phyloP scores from a whole-genome alignment of 2,329 filamentous ascomycete species.

The Penicillium sclerotigenum region DNA sequence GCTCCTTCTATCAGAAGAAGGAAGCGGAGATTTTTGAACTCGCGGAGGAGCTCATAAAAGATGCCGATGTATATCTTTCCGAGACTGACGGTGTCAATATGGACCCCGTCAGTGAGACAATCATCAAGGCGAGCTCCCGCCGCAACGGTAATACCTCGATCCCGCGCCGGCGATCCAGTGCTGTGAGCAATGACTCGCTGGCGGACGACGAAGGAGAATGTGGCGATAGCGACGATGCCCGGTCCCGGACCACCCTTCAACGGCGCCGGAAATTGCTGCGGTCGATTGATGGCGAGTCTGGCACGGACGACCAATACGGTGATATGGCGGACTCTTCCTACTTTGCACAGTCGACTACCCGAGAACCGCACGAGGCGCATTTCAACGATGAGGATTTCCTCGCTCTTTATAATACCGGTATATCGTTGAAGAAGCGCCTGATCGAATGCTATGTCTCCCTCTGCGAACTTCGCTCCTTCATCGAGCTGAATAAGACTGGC shows the following conservation, averaged over 20 bases:
- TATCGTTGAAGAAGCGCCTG: constrained; percentile 89
- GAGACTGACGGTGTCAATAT: constrained; percentile 49
- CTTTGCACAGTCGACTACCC: constrained; percentile 22
- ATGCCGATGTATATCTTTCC: constrained; percentile 66
- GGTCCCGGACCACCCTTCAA: constrained; percentile 18
- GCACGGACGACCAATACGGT: constrained; percentile 29
- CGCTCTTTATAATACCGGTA: constrained; percentile 65
- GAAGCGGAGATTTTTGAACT: constrained; percentile 84
- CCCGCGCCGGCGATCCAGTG: constrained; percentile 46
- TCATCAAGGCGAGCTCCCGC: constrained; percentile 40
- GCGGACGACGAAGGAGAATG: constrained; percentile 53
- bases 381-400: constrained; percentile 70
- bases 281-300: constrained; percentile 29
- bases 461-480: constrained; percentile 92
- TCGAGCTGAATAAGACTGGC: constrained; percentile 93
- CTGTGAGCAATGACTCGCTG: constrained; percentile 41
- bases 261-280: constrained; percentile 15
- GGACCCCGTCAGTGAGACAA: constrained; percentile 42
- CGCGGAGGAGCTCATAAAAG: constrained; percentile 70
- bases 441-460: constrained; percentile 85
- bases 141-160: not conserved
- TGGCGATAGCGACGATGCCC: constrained; percentile 59
- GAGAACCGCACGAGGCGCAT: constrained; percentile 62
- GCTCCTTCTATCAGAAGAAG: constrained; percentile 84
- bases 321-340: constrained; percentile 38